Evolutionary conservation across 2,329 filamentous ascomycete species (phyloP).

Genomic region (Alternaria ventricosa): DNA sequence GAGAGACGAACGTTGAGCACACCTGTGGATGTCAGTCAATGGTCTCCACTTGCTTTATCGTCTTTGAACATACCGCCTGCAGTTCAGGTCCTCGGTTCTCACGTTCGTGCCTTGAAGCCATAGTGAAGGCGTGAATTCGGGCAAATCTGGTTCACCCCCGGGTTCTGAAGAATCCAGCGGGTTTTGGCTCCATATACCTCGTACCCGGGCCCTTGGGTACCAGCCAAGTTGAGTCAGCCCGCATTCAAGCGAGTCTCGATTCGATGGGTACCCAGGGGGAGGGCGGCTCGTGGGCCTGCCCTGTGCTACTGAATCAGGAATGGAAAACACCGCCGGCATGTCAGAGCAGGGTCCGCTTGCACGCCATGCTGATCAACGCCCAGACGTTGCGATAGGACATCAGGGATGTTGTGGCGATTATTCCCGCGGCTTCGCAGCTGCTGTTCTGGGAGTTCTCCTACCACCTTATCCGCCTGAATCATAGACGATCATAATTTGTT

Average conservation of each 20-base stretch:
- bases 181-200: slow-evolving; percentile 22
- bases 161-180: slow-evolving; percentile 11
- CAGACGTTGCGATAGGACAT: neutral
- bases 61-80: slow-evolving; percentile 32
- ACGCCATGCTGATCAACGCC: slow-evolving; percentile 4
- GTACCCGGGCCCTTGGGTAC: slow-evolving; percentile 13
- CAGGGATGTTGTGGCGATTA: neutral
- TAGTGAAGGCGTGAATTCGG: slow-evolving; percentile 14
- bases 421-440: neutral
- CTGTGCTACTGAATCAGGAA: neutral
- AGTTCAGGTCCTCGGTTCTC: slow-evolving; percentile 41
- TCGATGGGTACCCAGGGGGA: slow-evolving; percentile 12
- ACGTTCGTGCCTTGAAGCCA: slow-evolving; percentile 20
- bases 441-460: neutral
- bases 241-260: slow-evolving; percentile 12
- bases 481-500: neutral
- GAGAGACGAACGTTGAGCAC: slow-evolving; percentile 47
- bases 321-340: slow-evolving; percentile 5
- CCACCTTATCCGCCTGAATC: neutral
- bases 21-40: slow-evolving; percentile 26
- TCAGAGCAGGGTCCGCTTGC: neutral
- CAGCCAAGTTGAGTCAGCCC: slow-evolving; percentile 3
- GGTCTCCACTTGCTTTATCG: neutral
- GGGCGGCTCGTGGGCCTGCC: slow-evolving; percentile 7
- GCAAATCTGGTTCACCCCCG: slow-evolving; percentile 24